Base-by-base conservation (phyloP, 2,329 filamentous ascomycete genomes). In the Fusarium burgessii region DNA sequence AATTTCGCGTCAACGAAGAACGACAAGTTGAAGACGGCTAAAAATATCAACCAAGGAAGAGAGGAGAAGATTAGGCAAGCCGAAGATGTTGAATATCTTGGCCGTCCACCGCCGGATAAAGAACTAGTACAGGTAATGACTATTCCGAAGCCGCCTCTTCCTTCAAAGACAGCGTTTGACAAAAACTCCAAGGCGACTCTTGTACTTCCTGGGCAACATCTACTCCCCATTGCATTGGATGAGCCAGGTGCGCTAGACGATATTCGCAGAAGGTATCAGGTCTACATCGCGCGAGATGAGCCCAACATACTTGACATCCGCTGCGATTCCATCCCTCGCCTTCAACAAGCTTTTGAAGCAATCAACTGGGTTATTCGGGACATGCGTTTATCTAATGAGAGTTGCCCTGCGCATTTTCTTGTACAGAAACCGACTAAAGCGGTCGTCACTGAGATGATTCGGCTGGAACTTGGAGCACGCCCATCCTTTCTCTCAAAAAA, bases 331-430 rank as follows among this genome's bases (percentile, higher is more conserved):
- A 71, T 76, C 23, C n/a, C 49, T 8, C 58, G 68, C 7, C 66
- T 82, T 9, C 76, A 74, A 25, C 45, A 77, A 29, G 80, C 76
- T 12, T 41, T 81, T 1, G 29, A 62, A 7, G 77, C 74, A 2
- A 59, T 81, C 11, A 80, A 80, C 59, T 76, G 73, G 75, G 60
- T 49, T 9, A 73, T 82, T 15, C 75, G 79, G 17, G 76, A 81
- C n/a, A 72, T 80, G 68, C 75, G 79, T 8, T 58, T 78, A 7
- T 75, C 71, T 3, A 76, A 74, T 7, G 72, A 78, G 17, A 67
- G 74, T 23, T 51, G 72, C 10, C 63, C 71, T 5, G 62, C 69
- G 9, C 71, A 66, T 4, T 79, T 79, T 49, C 58, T 81, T 13
- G 71, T 77, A 6, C 80, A 82, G 45, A 46, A 60, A 11, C 74